Evolutionary conservation across 1,139 yeast species (phyloP).

Genomic region (Blastobotrys malaysiensis): DNA sequence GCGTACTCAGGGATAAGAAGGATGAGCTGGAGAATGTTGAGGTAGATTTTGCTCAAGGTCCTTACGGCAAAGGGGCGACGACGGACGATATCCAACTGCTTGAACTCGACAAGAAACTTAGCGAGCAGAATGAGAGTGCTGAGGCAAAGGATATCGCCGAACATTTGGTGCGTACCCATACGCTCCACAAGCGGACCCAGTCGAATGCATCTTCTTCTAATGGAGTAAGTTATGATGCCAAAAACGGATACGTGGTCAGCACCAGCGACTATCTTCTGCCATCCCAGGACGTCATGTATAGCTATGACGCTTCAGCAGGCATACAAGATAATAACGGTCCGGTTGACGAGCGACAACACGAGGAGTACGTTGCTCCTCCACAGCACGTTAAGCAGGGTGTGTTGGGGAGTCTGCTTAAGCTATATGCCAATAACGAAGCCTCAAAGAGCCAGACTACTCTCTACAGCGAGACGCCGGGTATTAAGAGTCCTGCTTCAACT

Average conservation of each 20-base stretch:
- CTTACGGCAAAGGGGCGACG: constrained; percentile 1
- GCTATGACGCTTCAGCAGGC: background rate
- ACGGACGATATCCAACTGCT: constrained; percentile 25
- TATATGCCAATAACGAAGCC: constrained; percentile 46
- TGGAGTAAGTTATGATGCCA: constrained; percentile 1
- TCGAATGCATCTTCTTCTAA: background rate
- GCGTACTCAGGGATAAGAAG: background rate
- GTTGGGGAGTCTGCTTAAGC: constrained; percentile 63
- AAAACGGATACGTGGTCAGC: constrained; percentile 7
- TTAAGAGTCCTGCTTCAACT: background rate
- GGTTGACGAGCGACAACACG: constrained; percentile 17
- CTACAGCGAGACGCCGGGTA: constrained; percentile 4
- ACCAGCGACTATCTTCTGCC: constrained; percentile 3
- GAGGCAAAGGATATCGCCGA: constrained; percentile 23
- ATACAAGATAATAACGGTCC: background rate
- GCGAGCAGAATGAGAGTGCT: constrained; percentile 17
- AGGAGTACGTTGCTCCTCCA: constrained; percentile 65
- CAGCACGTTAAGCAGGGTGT: constrained; percentile 75
- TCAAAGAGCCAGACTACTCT: constrained; percentile 6
- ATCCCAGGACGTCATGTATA: background rate
- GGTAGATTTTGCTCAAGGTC: background rate
- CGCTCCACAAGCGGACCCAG: constrained; percentile 7
- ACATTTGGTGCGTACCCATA: constrained; percentile 24
- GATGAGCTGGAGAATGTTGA: background rate
- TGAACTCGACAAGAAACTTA: constrained; percentile 23